Conservation (phyloP, 2,329 filamentous ascomycete genomes). For the Microsporum audouinii region DNA sequence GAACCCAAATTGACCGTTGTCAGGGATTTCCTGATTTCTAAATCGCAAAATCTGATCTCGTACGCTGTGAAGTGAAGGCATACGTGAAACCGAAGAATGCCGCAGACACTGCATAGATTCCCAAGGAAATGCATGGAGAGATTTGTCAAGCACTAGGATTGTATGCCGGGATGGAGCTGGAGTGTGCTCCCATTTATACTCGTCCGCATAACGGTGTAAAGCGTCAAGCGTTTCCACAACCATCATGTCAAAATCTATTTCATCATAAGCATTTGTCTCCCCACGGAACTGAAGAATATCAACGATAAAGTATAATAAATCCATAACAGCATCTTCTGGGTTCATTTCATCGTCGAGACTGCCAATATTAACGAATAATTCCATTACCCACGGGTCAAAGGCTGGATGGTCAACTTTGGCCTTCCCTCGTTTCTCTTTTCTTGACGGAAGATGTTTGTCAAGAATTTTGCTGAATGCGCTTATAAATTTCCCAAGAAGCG, state of each 20-base stretch:
- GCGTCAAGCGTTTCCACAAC: conserved; percentile 79
- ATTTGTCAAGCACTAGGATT: conserved; percentile 81
- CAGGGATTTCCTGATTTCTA: conserved; percentile 9
- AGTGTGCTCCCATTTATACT: conserved; percentile 10
- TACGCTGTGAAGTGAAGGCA: conserved; percentile 76
- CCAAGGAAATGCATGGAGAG: conserved; percentile 87
- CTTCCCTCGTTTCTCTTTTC: conserved; percentile 49
- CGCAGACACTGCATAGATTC: conserved; percentile 84
- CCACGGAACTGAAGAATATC: conserved; percentile 95
- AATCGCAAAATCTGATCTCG: conserved; percentile 45
- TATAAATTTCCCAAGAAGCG: conserved; percentile 63
- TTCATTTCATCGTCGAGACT: conserved; percentile 60
- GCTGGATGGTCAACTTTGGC: conserved; percentile 42
- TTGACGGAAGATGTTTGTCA: conserved; percentile 74
- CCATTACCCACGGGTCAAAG: conserved; percentile 59
- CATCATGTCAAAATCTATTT: conserved; percentile 91
- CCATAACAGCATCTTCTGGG: conserved; percentile 78
- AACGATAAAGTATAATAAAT: conserved; percentile 89
- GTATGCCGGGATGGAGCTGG: conserved; percentile 48
- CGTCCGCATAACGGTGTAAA: conserved; percentile 62
- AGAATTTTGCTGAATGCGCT: conserved; percentile 67
- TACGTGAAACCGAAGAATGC: conserved; percentile 65
- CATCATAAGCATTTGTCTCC: conserved; percentile 91
- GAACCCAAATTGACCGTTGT: conserved; percentile 33
- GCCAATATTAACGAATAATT: conserved; percentile 78